Evolutionary conservation across 148 eudicot genomes (phyloP), one percentile per base, ranked within the genome.

Genomic region (Polygonum aviculare): DNA sequence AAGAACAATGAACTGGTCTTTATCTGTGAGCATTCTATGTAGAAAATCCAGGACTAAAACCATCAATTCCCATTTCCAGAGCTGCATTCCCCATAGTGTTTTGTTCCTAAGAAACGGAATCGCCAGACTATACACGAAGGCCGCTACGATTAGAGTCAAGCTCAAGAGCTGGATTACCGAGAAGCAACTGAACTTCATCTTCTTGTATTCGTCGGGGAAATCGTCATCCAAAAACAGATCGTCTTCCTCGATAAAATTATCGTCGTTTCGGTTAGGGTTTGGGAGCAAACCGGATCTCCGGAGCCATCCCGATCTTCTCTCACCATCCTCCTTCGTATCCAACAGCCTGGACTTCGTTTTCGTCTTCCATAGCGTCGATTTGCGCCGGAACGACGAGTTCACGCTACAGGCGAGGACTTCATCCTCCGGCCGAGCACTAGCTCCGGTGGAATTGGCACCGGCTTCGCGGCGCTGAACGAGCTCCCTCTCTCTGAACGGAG

Each of bases 1-100:
- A 79, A 96, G 86, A 47, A 96, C 99, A 47, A 93, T 82, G 83
- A 96, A 96, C 78, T 89, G 89, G 81, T 96, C 99, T 65, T 80
- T 79, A 3, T 96, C 97, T 8, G 90, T 96, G 48, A 96, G 91
- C n/a, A 65, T 78, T 77, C 88, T 79, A 75, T 91, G 97, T 57
- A n/a, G 93, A 77, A 60, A 96, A 87, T 79, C 93, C 99, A 22
- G 98, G 99, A 87, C 93, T 63, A 91, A 77, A 2, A 84, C 75
- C 89, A 91, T 82, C 0, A 91, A 79, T 65, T 76, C 86, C 96
- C 96, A 91, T 78, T 87, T 92, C 98, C 98, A 94, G 12, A 90
- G 63, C 52, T 82, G 81, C 62, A 94, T 82, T 35, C 72, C 86
- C 82, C 88, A 87, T 12, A 85, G 11, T 3, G 74, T 57, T 26